Evolutionary conservation across 169 alveolate genomes (phyloP).

Genomic region (Eimeria necatrix): DNA sequence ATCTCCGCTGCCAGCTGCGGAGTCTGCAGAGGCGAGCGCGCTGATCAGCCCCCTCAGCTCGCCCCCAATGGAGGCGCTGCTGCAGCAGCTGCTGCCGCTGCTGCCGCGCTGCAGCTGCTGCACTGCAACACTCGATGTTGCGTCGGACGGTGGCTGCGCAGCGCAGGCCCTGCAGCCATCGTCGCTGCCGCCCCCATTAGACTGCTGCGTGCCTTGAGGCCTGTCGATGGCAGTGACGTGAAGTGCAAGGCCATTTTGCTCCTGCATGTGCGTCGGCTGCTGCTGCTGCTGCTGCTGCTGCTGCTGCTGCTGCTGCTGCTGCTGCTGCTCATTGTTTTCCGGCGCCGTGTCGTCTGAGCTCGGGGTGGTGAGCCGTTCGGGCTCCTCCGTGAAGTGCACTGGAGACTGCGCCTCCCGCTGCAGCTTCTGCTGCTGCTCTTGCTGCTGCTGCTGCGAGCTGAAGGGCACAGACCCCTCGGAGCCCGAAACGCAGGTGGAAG

Average conservation of each 20-base stretch:
- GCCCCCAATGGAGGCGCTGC: slow-evolving; percentile 74
- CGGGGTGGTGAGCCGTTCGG: slow-evolving; percentile 6
- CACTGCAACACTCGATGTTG: slow-evolving; percentile 22
- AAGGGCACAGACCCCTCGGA: slow-evolving; percentile 48
- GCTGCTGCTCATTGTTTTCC: not conserved
- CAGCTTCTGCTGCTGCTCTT: slow-evolving; percentile 36
- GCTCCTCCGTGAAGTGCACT: not conserved
- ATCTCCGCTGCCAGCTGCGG: slow-evolving; percentile 60
- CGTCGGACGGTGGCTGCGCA: not conserved
- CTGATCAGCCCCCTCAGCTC: slow-evolving; percentile 69
- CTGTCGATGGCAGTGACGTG: not conserved
- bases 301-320: slow-evolving; percentile 45
- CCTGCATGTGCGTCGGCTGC: not conserved
- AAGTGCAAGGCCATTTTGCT: slow-evolving; percentile 5
- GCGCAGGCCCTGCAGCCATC: slow-evolving; percentile 12
- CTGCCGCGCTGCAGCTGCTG: slow-evolving; percentile 47
- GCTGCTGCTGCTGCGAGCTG: slow-evolving; percentile 47
- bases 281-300: slow-evolving; percentile 22
- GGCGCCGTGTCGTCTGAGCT: not conserved
- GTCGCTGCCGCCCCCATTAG: not conserved
- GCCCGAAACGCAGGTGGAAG: slow-evolving; percentile 58
- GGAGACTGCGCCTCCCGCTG: not conserved
- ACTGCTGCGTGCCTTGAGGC: not conserved
- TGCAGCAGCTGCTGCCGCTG: slow-evolving; percentile 76
- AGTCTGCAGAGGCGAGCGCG: slow-evolving; percentile 55